These are phyloP conservation scores for Apiospora koreana DNA, from an alignment of 2,329 filamentous ascomycete species.

Conservation along the genomic window DNA sequence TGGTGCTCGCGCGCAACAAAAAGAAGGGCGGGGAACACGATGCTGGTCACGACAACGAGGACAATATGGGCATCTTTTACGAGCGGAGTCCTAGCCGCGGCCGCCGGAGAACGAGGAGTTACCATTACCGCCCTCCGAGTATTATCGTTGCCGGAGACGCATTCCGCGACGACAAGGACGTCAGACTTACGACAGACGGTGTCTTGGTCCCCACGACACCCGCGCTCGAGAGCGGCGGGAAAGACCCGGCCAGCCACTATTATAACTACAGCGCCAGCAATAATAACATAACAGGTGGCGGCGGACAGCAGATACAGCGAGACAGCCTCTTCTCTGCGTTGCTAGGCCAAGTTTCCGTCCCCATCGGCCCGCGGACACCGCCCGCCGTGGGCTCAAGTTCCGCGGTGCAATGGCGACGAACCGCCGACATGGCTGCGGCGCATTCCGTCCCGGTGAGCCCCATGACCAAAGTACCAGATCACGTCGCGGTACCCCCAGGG, in stretches of 20 bases:
- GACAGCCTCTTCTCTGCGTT: slow-evolving; percentile 21
- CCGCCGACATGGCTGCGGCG: slow-evolving; percentile 1
- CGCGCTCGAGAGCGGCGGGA: slow-evolving; percentile 25
- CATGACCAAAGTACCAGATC: slow-evolving; percentile 18
- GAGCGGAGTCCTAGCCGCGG: slow-evolving; percentile 3
- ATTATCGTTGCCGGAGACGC: slow-evolving; percentile 17
- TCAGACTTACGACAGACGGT: slow-evolving; percentile 16
- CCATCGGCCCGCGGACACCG: not conserved
- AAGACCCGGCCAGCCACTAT: slow-evolving; percentile 8
- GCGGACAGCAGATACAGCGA: not conserved
- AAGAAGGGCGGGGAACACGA: slow-evolving; percentile 7
- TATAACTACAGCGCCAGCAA: not conserved
- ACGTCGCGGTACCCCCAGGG: slow-evolving; percentile 2
- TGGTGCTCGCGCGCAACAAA: slow-evolving; percentile 11
- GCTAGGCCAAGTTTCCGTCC: slow-evolving; percentile 21
- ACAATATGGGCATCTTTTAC: not conserved
- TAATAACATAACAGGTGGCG: not conserved
- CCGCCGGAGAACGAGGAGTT: not conserved
- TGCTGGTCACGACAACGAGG: not conserved
- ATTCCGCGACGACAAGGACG: not conserved
- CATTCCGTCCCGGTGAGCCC: slow-evolving; percentile 15
- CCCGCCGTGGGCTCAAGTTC: slow-evolving; percentile 22
- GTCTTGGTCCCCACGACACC: slow-evolving; percentile 25
- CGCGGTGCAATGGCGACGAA: slow-evolving; percentile 22
- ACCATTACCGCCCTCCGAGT: slow-evolving; percentile 16